Conservation (phyloP, 345 rosid species). For the Litchi chinensis region DNA sequence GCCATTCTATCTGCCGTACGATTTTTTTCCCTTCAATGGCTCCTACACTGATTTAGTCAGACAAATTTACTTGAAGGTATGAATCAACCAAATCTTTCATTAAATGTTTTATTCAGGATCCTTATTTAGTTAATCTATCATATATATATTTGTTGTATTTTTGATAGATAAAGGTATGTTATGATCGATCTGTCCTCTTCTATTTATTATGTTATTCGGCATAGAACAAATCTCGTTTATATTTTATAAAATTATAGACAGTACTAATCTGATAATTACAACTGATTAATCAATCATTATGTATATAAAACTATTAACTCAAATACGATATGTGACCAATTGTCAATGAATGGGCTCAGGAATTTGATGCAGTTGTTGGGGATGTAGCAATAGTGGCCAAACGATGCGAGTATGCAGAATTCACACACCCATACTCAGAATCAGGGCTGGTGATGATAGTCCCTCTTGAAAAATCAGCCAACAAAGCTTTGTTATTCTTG, state of each 20-base stretch:
- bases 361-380: conserved; percentile 20
- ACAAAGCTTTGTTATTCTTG: conserved; percentile 22
- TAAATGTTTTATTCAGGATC: too few species aligned
- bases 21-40: conserved; percentile 16
- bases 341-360: conserved; percentile 12
- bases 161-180: too few species aligned
- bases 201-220: too few species aligned
- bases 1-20: conserved; percentile 21
- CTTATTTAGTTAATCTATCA: too few species aligned
- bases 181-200: too few species aligned
- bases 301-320: too few species aligned
- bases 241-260: too few species aligned
- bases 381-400: conserved; percentile 21
- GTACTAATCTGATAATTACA: too few species aligned
- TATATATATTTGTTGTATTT: too few species aligned
- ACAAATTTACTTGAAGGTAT: conserved; percentile 24
- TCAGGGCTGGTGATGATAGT: conserved; percentile 29
- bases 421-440: conserved; percentile 33
- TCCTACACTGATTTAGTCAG: conserved; percentile 16
- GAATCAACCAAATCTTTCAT: neutral
- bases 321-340: too few species aligned
- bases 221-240: too few species aligned
- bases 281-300: too few species aligned
- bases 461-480: conserved; percentile 4
- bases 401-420: conserved; percentile 25